Evolutionary conservation across 768 basidiomycete genomes (phyloP).

Genomic region (Trametes maxima): DNA sequence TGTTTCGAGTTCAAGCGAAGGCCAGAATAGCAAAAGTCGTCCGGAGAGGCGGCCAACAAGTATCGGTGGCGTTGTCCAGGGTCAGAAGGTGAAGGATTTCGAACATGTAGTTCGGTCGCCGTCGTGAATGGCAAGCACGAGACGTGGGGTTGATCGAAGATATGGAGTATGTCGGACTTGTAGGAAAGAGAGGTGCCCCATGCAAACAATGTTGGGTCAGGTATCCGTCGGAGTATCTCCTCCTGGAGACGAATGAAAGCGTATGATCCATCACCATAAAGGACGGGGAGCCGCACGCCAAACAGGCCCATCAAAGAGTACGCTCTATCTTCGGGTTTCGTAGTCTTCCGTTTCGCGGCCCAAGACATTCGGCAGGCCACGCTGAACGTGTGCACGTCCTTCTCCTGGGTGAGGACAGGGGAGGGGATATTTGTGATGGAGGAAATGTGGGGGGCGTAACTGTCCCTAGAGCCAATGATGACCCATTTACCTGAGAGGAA

Average conservation of each 20-base stretch:
- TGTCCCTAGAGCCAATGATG: not conserved
- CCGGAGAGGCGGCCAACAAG: not conserved
- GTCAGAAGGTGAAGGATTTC: not conserved
- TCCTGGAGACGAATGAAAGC: slow-evolving; percentile 1
- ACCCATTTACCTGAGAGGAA: not conserved
- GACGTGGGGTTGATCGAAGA: not conserved
- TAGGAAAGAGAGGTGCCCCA: not conserved
- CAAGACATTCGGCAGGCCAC: not conserved
- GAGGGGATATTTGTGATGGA: not conserved
- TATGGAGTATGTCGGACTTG: not conserved
- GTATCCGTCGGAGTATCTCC: not conserved
- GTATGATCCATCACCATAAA: not conserved
- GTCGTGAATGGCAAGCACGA: not conserved
- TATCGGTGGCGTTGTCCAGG: not conserved
- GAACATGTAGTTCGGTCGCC: not conserved
- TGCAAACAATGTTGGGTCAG: not conserved
- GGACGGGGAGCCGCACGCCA: not conserved
- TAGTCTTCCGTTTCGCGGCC: not conserved
- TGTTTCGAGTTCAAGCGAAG: not conserved
- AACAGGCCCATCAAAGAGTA: slow-evolving; percentile 6
- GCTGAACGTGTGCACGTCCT: not conserved
- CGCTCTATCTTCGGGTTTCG: not conserved
- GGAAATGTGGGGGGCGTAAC: not conserved
- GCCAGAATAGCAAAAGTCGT: not conserved
- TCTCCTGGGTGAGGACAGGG: not conserved